Base-by-base conservation (phyloP, 331 rosid species). In the Acacia pycnantha region DNA sequence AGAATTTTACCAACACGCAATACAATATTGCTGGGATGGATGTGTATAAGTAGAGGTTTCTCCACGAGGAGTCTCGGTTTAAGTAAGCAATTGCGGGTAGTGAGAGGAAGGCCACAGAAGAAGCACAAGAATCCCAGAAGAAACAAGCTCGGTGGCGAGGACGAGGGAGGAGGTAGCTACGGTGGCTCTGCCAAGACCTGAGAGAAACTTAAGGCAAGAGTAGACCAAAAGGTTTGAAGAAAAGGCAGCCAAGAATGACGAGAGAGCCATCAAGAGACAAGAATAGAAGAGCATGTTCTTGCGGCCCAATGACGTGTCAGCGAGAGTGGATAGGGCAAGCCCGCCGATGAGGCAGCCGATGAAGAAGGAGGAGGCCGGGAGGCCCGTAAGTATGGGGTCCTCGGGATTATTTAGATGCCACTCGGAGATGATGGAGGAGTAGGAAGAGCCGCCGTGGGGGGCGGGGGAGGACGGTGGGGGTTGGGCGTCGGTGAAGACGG, bases 281-380 rank as follows among this genome's bases (percentile, higher is more conserved):
- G 92, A 79, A 19, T 82, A 83, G 50, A 84, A 78, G 21, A 93
- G 89, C 91, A 80, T 82, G 79, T 86, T 91, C n/a, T 91, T 91
- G 3, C 97, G 86, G 6, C 95, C 95, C 0, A 91, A 76, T 0
- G 82, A 84, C 0, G 97, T 71, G 16, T 91, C 95, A 0, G 92
- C 95, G 0, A 93, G 90, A 0, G 95, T 65, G 75, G 95, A 86
- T 3, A 91, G 77, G 15, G 22, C 8, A 24, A 91, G 21, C 1
- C 94, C 97, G 0, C 95, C 92, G 0, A 88, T 35, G 3, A 88
- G 44, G 71, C 97, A 93, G 0, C 94, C 97, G 0, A 72, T 0
- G 81, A 90, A 93, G 89, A 91, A 93, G 4, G 81, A 67, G 0
- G 97, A 91, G 1, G 94, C 85, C 0, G 97, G 94, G 10, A 93